Evolutionary conservation across 2,329 filamentous ascomycete genomes (phyloP).

Genomic region (Colletotrichum karsti): DNA sequence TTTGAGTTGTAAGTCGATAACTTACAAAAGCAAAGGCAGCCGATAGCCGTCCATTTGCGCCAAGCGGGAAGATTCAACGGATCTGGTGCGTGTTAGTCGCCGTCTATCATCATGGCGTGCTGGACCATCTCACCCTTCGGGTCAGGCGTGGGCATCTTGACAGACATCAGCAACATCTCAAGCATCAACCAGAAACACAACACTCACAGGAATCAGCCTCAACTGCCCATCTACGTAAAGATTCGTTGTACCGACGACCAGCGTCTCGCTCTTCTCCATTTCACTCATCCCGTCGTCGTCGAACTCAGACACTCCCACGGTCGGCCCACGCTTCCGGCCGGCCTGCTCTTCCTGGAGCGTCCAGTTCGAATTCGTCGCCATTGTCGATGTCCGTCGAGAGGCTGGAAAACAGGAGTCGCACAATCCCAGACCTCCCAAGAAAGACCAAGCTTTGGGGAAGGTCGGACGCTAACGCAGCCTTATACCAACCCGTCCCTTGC

Average conservation of each 20-base stretch:
- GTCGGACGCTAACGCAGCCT: background rate
- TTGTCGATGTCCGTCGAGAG: background rate
- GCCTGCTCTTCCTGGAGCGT: constrained; percentile 22
- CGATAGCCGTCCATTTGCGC: constrained; percentile 40
- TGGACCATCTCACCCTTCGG: constrained; percentile 36
- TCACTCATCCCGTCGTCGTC: background rate
- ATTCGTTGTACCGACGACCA: constrained; percentile 33
- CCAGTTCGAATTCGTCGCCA: constrained; percentile 21
- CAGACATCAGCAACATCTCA: accelerated
- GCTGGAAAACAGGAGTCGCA: background rate
- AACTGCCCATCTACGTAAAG: constrained; percentile 31
- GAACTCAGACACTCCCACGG: background rate
- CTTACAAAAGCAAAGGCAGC: constrained; percentile 38
- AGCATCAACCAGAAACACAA: background rate
- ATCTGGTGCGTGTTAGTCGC: constrained; percentile 28
- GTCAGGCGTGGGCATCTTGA: constrained; percentile 37
- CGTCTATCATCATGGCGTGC: background rate
- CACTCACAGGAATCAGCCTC: constrained; percentile 32
- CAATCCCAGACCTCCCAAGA: background rate
- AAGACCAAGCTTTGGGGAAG: background rate
- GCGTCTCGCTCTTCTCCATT: constrained; percentile 17
- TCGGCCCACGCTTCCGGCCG: background rate
- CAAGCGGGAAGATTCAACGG: constrained; percentile 39
- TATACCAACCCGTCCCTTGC: constrained; percentile 12
- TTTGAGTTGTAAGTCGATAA: background rate